These are phyloP conservation scores for Pseudoscleropodium purum DNA, from an alignment of 225 moss, liverwort and hornwort genomes.

Conservation along the genomic window DNA sequence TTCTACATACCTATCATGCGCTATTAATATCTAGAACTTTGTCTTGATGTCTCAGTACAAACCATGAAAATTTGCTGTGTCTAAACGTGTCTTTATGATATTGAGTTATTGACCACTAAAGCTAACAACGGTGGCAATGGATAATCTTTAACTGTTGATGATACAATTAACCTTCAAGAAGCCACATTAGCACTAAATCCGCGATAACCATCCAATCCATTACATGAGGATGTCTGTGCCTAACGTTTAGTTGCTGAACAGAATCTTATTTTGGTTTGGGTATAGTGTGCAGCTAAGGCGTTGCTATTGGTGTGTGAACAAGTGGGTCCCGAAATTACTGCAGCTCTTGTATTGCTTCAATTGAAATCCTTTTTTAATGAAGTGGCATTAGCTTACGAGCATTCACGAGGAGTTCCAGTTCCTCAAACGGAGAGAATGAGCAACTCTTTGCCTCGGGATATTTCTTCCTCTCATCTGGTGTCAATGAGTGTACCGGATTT, in stretches of 20 bases:
- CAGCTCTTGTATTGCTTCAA: slow-evolving; percentile 53
- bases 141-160: neutral
- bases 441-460: neutral
- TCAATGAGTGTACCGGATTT: slow-evolving; percentile 10
- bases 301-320: slow-evolving; percentile 56
- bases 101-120: neutral
- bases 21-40: neutral
- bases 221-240: neutral
- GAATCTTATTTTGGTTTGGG: slow-evolving; percentile 15
- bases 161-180: neutral
- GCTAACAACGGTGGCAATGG: neutral
- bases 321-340: slow-evolving; percentile 61
- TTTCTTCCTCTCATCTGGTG: neutral
- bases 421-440: neutral
- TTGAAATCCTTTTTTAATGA: slow-evolving; percentile 59
- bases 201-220: neutral
- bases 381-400: slow-evolving; percentile 57
- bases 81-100: neutral
- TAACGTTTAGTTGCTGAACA: neutral
- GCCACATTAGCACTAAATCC: neutral
- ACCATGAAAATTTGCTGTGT: neutral
- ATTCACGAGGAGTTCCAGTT: slow-evolving; percentile 21
- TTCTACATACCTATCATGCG: neutral
- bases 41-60: neutral
- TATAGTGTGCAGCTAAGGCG: slow-evolving; percentile 80